phyloP scores from a whole-genome alignment of 768 basidiomycete genomes.

The Atractiella rhizophila region DNA sequence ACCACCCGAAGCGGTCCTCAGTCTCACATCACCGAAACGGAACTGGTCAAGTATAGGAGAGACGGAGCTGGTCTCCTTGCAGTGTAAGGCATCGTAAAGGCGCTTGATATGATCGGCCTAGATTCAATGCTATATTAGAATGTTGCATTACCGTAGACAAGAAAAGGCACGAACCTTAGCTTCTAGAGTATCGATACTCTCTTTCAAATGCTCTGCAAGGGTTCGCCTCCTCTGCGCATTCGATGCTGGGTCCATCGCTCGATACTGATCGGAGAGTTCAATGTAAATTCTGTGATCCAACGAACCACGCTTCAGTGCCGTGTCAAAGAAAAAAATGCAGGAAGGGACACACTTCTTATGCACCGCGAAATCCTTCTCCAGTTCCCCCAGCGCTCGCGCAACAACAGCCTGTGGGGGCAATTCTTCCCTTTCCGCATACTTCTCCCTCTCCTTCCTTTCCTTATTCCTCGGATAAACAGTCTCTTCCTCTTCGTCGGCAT shows the following conservation, averaged over 20 bases:
- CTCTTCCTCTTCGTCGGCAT: background rate
- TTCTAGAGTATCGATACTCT: slow-evolving; percentile 77
- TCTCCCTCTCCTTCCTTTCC: slow-evolving; percentile 6
- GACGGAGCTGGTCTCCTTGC: too few species aligned
- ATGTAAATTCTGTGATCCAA: slow-evolving; percentile 43
- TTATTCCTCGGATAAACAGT: background rate
- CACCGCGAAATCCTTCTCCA: slow-evolving; percentile 85
- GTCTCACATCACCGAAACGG: too few species aligned
- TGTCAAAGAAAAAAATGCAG: background rate
- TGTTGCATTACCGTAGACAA: background rate
- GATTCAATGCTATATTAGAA: background rate
- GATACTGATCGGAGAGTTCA: slow-evolving; percentile 80
- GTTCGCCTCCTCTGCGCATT: slow-evolving; percentile 56
- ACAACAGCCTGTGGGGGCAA: slow-evolving; percentile 73
- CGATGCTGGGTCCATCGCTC: slow-evolving; percentile 56
- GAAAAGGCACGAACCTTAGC: slow-evolving; percentile 40
- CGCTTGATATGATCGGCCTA: slow-evolving; percentile 81
- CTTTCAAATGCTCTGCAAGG: slow-evolving; percentile 64
- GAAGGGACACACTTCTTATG: slow-evolving; percentile 52
- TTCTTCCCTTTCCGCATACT: slow-evolving; percentile 14
- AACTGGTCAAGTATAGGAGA: too few species aligned
- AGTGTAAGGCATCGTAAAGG: slow-evolving; percentile 55
- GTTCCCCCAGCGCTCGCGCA: slow-evolving; percentile 50
- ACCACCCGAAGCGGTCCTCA: too few species aligned
- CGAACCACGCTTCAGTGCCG: background rate